Evolutionary conservation across 2,329 filamentous ascomycete species (phyloP), one percentile per base, ranked within the genome.

Genomic region (Verticillium zaregamsianum): DNA sequence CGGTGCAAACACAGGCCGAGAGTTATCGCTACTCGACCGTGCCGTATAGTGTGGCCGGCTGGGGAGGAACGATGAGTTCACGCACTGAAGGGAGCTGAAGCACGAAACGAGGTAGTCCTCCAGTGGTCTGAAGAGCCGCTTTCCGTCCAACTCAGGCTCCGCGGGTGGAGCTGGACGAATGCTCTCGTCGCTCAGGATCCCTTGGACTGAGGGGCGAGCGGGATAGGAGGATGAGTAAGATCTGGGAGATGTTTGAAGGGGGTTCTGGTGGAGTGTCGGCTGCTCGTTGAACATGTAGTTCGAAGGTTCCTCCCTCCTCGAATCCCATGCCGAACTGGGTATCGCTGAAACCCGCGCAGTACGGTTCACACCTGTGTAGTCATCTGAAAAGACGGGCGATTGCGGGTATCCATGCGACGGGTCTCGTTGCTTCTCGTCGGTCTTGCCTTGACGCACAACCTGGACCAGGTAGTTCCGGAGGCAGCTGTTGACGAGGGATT

Each of bases 101-200:
- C 85, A 89, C 23, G 77, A 74, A 58, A 87, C 77, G 49, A 97
- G 83, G 70, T 95, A 94, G 64, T 93, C 89, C 74, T 96, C 92
- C 15, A 97, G 72, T 5, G 83, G 82, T 63, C 85, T 88, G 73
- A 97, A 97, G 12, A 94, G 86, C 40, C 79, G 80, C 69, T 83
- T 87, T 3, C 81, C 75, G 3, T 80, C 81, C 52, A 66, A 62
- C 17, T 66, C 66, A 1, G 61, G 66, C 57, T 62, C 45, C 56
- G 65, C 59, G 56, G 61, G 55, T 59, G 63, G 28, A 62, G 64
- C 39, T 17, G 61, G 23, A 64, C 15, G 32, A 61, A 60, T 15
- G 59, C 62, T 32, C 63, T 61, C 11, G 58, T 60, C 23, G 62
- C 66, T 14, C 66, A 64, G 33, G 8, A 32, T 35, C 58, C 59